Evolutionary conservation across 768 basidiomycete species (phyloP).

Genomic region (Zangia roseola): DNA sequence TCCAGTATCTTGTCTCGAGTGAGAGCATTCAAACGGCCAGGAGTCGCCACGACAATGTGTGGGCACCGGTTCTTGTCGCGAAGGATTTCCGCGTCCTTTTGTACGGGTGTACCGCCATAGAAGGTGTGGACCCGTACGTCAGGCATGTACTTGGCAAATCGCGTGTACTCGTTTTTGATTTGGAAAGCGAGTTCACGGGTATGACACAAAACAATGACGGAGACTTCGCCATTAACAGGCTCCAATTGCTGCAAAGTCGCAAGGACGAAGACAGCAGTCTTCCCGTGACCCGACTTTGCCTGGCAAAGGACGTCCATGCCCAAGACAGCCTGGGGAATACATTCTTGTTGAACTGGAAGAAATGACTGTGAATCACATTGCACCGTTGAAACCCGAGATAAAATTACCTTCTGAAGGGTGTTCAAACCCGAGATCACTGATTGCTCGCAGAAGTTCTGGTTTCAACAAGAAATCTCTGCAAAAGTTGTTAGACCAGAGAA

Average conservation of each 20-base stretch:
- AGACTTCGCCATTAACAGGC: slow-evolving; percentile 96
- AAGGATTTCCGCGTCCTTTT: slow-evolving; percentile 90
- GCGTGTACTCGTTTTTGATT: slow-evolving; percentile 99
- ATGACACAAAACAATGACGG: slow-evolving; percentile 97
- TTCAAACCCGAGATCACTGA: slow-evolving; percentile 99
- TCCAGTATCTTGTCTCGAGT: slow-evolving; percentile 94
- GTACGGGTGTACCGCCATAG: slow-evolving; percentile 94
- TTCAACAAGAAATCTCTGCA: slow-evolving; percentile 94
- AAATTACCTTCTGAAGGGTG: slow-evolving; percentile 94
- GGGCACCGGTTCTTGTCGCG: slow-evolving; percentile 97
- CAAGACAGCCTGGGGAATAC: slow-evolving; percentile 98
- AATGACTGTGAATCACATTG: not conserved
- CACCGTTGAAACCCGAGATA: not conserved
- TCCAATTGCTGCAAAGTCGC: slow-evolving; percentile 98
- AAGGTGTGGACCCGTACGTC: slow-evolving; percentile 97
- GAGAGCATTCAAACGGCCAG: slow-evolving; percentile 94
- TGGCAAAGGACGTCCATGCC: slow-evolving; percentile 99
- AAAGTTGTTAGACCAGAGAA: slow-evolving; percentile 8
- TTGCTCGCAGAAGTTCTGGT: slow-evolving; percentile 94
- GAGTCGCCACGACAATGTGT: slow-evolving; percentile 98
- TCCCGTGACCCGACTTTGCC: slow-evolving; percentile 98
- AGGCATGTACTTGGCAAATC: slow-evolving; percentile 99
- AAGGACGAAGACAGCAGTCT: slow-evolving; percentile 98
- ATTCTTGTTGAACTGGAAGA: slow-evolving; percentile 93
- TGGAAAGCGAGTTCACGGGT: slow-evolving; percentile 99